These are phyloP conservation scores for Leishmania arabica DNA, from an alignment of 208 protist genomes.

Conservation along the genomic window DNA sequence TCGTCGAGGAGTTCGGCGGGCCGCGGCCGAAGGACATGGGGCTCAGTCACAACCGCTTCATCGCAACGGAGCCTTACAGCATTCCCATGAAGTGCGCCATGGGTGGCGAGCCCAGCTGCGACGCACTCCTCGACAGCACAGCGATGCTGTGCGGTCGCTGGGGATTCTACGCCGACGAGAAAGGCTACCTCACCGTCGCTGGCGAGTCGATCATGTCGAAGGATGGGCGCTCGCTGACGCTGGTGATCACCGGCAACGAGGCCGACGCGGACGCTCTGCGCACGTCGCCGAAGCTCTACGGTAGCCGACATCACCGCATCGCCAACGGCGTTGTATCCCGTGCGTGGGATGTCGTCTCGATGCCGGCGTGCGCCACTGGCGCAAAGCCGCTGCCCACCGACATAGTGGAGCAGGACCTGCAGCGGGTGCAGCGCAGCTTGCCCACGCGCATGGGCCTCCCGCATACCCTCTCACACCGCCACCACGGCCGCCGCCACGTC, in stretches of 20 bases:
- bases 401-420: slow-evolving; percentile 58
- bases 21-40: slow-evolving; percentile 85
- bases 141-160: slow-evolving; percentile 85
- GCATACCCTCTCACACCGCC: slow-evolving; percentile 70
- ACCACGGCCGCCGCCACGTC: slow-evolving; percentile 72
- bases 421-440: slow-evolving; percentile 71
- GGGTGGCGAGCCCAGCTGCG: slow-evolving; percentile 77
- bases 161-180: slow-evolving; percentile 91
- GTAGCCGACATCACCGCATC: slow-evolving; percentile 83
- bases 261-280: slow-evolving; percentile 61
- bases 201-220: slow-evolving; percentile 67
- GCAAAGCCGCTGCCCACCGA: slow-evolving; percentile 32
- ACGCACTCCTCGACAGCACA: slow-evolving; percentile 73
- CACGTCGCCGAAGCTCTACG: slow-evolving; percentile 71
- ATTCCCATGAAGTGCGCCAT: slow-evolving; percentile 91
- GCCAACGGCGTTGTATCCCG: slow-evolving; percentile 66
- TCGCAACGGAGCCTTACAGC: slow-evolving; percentile 88
- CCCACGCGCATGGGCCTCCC: slow-evolving; percentile 72
- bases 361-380: slow-evolving; percentile 24
- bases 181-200: slow-evolving; percentile 70
- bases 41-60: slow-evolving; percentile 66
- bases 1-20: slow-evolving; percentile 93
- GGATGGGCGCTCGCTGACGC: slow-evolving; percentile 58
- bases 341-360: slow-evolving; percentile 77
- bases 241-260: slow-evolving; percentile 60